Evolutionary conservation across 441 rosid species (phyloP), one percentile per base, ranked within the genome.

Genomic region (Hura crepitans): DNA sequence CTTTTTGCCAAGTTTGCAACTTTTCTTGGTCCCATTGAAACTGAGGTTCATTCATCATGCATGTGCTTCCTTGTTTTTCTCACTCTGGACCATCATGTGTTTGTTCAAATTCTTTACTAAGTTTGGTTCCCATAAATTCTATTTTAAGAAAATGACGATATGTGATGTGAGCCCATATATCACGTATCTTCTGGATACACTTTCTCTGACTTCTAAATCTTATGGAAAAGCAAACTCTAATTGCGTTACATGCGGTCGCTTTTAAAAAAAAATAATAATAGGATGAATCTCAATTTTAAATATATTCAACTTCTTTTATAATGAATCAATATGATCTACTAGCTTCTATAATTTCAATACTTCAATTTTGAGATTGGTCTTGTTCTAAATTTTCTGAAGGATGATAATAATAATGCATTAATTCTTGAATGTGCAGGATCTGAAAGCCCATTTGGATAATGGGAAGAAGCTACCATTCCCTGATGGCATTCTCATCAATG

Each of bases 401-500:
- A 3, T 35, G 6, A 35, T 5, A 37, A 6, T 37, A 37, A 37
- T 1, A 3, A 37, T 0, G 4, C 4, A 37, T 37, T 37, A 37
- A 37, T 20, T 2, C 51, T 6, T 37, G 42, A 37, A 37, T 58
- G 17, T 46, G 22, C 76, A 92, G 97, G 78, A 22, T 28, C 81
- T 94, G 83, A 87, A 47, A 78, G 78, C 81, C 45, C 73, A 65
- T 0, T 81, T 92, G 63, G 94, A 92, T 33, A 7, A 70, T 3
- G 97, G 99, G 3, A 87, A 65, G 66, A 86, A 81, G 75, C 77
- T 95, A 22, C 87, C 85, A 25, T 71, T 73, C 53, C 89, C 99
- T 53, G 89, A 87, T 72, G 97, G 90, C 58, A 84, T 95, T 70
- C 91, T 95, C 72, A 89, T 95, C 79, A 94, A 94, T 66, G 99